These are phyloP conservation scores for Silene latifolia DNA, from an alignment of 148 eudicot species.

Conservation along the genomic window DNA sequence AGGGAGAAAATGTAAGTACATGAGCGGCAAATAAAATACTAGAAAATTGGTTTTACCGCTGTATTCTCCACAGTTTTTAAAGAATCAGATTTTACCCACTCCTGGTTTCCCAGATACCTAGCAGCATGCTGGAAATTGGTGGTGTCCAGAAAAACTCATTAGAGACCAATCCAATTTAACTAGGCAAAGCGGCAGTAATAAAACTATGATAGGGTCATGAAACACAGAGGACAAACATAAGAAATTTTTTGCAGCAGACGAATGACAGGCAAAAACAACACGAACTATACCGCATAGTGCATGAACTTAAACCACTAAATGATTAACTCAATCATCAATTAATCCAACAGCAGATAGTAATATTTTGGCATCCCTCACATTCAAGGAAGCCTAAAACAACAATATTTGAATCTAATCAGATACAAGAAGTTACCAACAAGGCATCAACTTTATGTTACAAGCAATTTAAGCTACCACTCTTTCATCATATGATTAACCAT, in stretches of 20 bases:
- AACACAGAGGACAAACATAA: neutral
- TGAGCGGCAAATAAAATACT: neutral
- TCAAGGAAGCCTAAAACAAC: neutral
- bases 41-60: conserved; percentile 47
- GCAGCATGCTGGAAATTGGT: conserved; percentile 88
- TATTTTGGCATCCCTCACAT: conserved; percentile 9
- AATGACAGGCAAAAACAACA: conserved; percentile 3
- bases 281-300: neutral
- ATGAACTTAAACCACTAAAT: neutral
- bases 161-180: neutral
- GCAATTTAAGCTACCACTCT: neutral
- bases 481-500: neutral
- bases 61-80: conserved; percentile 96
- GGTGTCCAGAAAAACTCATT: neutral
- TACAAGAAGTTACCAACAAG: neutral
- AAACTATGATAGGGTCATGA: neutral
- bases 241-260: neutral
- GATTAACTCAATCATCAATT: neutral
- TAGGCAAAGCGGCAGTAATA: conserved; percentile 1
- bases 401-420: neutral
- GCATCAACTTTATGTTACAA: conserved; percentile 1
- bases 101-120: conserved; percentile 92
- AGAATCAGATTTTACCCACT: conserved; percentile 98
- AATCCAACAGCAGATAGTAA: neutral
- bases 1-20: neutral